Base-by-base conservation (phyloP, 2,329 filamentous ascomycete species). In the Lachnum nothofagi region DNA sequence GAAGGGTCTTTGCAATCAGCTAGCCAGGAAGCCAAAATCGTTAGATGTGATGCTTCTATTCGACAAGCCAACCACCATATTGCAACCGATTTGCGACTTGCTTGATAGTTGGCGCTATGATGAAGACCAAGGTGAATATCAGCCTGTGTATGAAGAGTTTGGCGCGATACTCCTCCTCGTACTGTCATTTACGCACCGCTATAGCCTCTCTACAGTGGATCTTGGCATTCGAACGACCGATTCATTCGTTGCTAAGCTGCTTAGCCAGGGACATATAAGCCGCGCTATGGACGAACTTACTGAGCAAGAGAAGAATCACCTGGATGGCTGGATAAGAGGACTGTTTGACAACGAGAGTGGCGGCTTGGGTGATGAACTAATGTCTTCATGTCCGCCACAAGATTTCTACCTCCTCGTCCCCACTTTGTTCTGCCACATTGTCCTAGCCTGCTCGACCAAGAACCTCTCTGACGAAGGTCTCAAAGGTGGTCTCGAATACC, bases 91-190 rank as follows among this genome's bases (percentile, higher is more conserved):
- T 1, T 91, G 86, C 64, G 80, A 83, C 19, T 72, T 91, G 9
- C 72, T 94, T 10, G 87, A 93, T 58, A 80, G 80, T 53, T 93
- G 88, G 88, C 74, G 78, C 9, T 88, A 91, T 59, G 88, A 91
- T 33, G 86, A 90, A 53, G 87, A 91, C 57, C 86, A 91, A 67
- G 83, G 81, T 45, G 88, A 93, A 63, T 89, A 89, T 59, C 88
- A 91, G 63, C 87, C 87, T 0, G 82, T 90, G 0, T 93, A 93
- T 59, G 88, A 93, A 61, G 88, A 94, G 59, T 93, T 91, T 57
- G 86, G 87, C 0, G 82, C 85, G 0, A 82, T 91, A 14, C 69
- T 93, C 6, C 74, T 93, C 1, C 72, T 93, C 2, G 75, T 90
- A 0, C 68, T 91, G 44, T 85, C 85, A 0, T 84, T 90, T 55